phyloP scores from a whole-genome alignment of 768 basidiomycete genomes.

The Tylopilus vinaceipallidus region DNA sequence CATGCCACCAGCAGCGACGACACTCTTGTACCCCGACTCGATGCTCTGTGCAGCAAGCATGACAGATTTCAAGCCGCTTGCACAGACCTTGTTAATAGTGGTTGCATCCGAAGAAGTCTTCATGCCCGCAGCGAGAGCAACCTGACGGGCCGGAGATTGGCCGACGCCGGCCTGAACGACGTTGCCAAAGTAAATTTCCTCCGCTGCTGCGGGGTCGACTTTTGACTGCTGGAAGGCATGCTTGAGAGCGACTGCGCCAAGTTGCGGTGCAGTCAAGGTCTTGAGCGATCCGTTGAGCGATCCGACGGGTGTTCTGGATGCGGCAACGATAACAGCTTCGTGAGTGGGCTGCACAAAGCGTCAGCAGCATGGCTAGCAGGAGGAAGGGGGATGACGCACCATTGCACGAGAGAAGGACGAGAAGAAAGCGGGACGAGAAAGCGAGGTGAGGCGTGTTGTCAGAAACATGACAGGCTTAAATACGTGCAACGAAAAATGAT shows the following conservation, averaged over 20 bases:
- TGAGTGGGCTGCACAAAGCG: slow-evolving; percentile 40
- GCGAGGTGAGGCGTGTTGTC: slow-evolving; percentile 38
- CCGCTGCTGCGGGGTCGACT: slow-evolving; percentile 78
- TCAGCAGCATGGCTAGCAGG: neutral
- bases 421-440: slow-evolving; percentile 38
- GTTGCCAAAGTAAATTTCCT: slow-evolving; percentile 97
- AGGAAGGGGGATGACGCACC: slow-evolving; percentile 35
- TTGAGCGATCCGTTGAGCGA: slow-evolving; percentile 91
- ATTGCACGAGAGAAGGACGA: slow-evolving; percentile 43
- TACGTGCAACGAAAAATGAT: slow-evolving; percentile 9
- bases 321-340: slow-evolving; percentile 93
- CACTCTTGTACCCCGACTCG: slow-evolving; percentile 76
- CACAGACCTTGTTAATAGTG: slow-evolving; percentile 99
- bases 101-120: slow-evolving; percentile 88
- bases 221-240: slow-evolving; percentile 81
- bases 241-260: slow-evolving; percentile 86
- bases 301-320: slow-evolving; percentile 91
- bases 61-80: slow-evolving; percentile 94
- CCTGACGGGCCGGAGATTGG: slow-evolving; percentile 97
- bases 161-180: slow-evolving; percentile 97
- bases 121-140: slow-evolving; percentile 88
- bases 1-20: slow-evolving; percentile 96
- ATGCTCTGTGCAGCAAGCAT: slow-evolving; percentile 93
- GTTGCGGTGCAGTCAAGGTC: slow-evolving; percentile 84
- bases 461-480: slow-evolving; percentile 40